phyloP scores from a whole-genome alignment of 2,329 filamentous ascomycete species.

The Paraphaeosphaeria minitans region DNA sequence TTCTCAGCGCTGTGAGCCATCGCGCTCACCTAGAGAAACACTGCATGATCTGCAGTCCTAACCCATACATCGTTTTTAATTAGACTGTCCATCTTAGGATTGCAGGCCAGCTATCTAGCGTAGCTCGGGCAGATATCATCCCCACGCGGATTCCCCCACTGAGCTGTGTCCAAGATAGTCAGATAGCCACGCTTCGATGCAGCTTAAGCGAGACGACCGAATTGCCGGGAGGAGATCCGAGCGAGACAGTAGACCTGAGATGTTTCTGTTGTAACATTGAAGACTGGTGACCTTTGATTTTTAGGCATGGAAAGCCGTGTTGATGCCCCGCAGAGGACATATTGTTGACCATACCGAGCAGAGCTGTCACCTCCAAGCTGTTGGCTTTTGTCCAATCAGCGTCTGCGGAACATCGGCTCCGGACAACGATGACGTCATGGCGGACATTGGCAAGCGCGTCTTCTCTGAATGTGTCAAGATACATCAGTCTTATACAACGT shows the following conservation, averaged over 20 bases:
- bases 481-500: background rate
- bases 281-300: background rate
- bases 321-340: background rate
- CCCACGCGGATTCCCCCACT: constrained; percentile 3
- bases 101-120: background rate
- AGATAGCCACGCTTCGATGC: background rate
- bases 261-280: background rate
- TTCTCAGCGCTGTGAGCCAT: constrained; percentile 33
- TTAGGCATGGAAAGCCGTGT: background rate
- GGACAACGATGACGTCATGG: background rate
- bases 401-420: background rate
- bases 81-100: background rate
- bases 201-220: constrained; percentile 6
- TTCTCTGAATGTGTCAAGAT: background rate
- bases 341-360: too few species aligned
- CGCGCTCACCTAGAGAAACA: constrained; percentile 45
- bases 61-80: background rate
- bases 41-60: constrained; percentile 39
- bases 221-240: constrained; percentile 17
- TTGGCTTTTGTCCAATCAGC: background rate
- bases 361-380: background rate
- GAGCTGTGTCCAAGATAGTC: background rate
- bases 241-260: background rate
- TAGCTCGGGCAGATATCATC: background rate
- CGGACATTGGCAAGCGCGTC: background rate